Evolutionary conservation across 164 flowering plant species (phyloP).

Genomic region (Amborella trichopoda): DNA sequence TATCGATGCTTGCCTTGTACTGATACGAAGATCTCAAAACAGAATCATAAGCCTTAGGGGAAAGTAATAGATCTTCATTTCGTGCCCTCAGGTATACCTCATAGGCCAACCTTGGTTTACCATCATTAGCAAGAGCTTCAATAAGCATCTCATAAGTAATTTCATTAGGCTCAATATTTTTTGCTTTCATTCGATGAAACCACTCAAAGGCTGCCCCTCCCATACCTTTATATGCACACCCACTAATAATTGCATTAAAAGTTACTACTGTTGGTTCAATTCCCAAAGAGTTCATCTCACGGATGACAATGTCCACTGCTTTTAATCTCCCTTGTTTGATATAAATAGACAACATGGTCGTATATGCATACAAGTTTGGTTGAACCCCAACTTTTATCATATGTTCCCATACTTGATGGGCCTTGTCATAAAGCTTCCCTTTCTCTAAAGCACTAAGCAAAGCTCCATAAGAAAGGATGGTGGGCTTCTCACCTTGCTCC

Average conservation of each 20-base stretch:
- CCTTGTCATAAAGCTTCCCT: slow-evolving; percentile 82
- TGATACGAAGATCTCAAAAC: slow-evolving; percentile 33
- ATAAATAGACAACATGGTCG: slow-evolving; percentile 75
- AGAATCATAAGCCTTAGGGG: slow-evolving; percentile 64
- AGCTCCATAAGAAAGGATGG: slow-evolving; percentile 85
- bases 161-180: slow-evolving; percentile 55
- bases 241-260: slow-evolving; percentile 80
- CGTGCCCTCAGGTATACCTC: slow-evolving; percentile 65
- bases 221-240: slow-evolving; percentile 46
- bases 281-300: slow-evolving; percentile 55
- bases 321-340: slow-evolving; percentile 52
- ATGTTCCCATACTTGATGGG: slow-evolving; percentile 74
- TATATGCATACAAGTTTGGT: slow-evolving; percentile 81
- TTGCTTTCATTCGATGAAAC: slow-evolving; percentile 72
- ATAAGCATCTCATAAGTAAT: slow-evolving; percentile 78
- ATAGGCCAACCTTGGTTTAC: slow-evolving; percentile 76
- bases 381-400: slow-evolving; percentile 71
- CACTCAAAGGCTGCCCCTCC: slow-evolving; percentile 76
- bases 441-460: slow-evolving; percentile 93
- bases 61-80: slow-evolving; percentile 45
- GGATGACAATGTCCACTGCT: slow-evolving; percentile 42
- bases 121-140: slow-evolving; percentile 68
- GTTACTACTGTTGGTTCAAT: slow-evolving; percentile 78
- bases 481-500: slow-evolving; percentile 81
- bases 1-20: slow-evolving; percentile 46